These are phyloP conservation scores for Saccharomycopsis sp. DNA, from an alignment of 805 yeast species.

Conservation along the genomic window DNA sequence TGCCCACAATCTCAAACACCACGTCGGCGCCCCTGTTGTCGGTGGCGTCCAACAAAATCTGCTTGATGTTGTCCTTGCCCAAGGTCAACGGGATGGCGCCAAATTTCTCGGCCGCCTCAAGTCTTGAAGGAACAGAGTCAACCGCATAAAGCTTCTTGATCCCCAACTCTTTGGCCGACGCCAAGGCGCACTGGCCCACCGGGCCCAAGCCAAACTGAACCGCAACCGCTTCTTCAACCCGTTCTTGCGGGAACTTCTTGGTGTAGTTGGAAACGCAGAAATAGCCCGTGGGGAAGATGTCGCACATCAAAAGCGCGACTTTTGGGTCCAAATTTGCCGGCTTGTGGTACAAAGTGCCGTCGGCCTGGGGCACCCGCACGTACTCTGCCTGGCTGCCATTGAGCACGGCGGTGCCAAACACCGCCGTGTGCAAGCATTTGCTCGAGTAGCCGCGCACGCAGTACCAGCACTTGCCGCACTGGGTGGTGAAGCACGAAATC, in stretches of 20 bases:
- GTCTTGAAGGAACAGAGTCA: conserved; percentile 40
- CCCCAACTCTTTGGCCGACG: conserved; percentile 37
- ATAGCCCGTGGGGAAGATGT: conserved; percentile 57
- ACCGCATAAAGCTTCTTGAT: conserved; percentile 38
- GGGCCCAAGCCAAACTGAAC: conserved; percentile 56
- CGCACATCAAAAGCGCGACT: conserved; percentile 49
- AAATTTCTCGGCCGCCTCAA: conserved; percentile 34
- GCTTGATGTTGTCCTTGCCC: conserved; percentile 32
- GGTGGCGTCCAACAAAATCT: conserved; percentile 31
- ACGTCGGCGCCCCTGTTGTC: conserved; percentile 49
- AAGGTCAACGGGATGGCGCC: conserved; percentile 44
- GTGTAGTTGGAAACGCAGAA: conserved; percentile 46
- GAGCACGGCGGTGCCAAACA: conserved; percentile 48
- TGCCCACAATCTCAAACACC: conserved; percentile 53
- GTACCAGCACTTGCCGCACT: conserved; percentile 53
- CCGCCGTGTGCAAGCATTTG: conserved; percentile 44
- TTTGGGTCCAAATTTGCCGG: conserved; percentile 35
- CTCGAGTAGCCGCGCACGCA: conserved; percentile 47
- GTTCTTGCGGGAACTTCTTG: conserved; percentile 31
- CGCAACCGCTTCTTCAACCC: conserved; percentile 31
- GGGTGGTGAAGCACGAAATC: conserved; percentile 42
- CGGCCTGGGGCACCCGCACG: conserved; percentile 50
- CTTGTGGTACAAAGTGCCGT: conserved; percentile 37
- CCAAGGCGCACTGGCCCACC: conserved; percentile 46
- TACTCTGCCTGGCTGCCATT: conserved; percentile 60